Percentiles rank a stretch among this genome's conserved stretches.
phyloP scores from a whole-genome alignment of 805 yeast species.

The Priceomyces castillae region DNA sequence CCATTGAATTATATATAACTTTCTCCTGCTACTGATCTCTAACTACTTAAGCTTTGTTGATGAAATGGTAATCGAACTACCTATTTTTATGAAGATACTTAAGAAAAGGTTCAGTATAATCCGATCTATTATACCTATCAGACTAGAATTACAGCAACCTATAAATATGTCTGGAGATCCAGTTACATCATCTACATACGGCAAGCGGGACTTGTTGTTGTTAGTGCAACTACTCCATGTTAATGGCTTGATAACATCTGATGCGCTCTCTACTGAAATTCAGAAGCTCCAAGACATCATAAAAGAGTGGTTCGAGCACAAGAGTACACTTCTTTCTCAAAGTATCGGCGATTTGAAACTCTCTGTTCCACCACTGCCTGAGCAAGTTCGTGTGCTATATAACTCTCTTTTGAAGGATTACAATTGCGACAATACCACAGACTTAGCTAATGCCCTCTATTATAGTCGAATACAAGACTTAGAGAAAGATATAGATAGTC shows the following conservation, averaged over 20 bases:
- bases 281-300: conserved; percentile 21
- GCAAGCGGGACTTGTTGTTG: conserved; percentile 32
- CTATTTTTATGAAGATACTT: not conserved
- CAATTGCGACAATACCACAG: conserved; percentile 33
- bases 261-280: conserved; percentile 13
- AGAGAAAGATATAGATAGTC: conserved; percentile 20
- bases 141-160: not conserved
- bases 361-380: conserved; percentile 14
- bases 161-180: conserved; percentile 6
- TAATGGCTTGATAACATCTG: conserved; percentile 27
- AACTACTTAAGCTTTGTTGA: not conserved
- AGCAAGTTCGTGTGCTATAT: conserved; percentile 24
- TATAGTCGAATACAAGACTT: conserved; percentile 32
- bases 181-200: conserved; percentile 10
- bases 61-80: conserved; percentile 6
- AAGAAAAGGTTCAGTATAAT: too few relatives aligned
- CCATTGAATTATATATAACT: not conserved
- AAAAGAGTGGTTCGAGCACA: conserved; percentile 30
- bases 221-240: conserved; percentile 38
- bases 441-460: conserved; percentile 37
- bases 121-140: too few relatives aligned
- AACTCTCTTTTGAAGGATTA: conserved; percentile 23
- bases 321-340: conserved; percentile 22
- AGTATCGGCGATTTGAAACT: conserved; percentile 16
- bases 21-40: not conserved